These are phyloP conservation scores for Penicillium sp. DNA, from an alignment of 2,329 filamentous ascomycete genomes.

Conservation along the genomic window DNA sequence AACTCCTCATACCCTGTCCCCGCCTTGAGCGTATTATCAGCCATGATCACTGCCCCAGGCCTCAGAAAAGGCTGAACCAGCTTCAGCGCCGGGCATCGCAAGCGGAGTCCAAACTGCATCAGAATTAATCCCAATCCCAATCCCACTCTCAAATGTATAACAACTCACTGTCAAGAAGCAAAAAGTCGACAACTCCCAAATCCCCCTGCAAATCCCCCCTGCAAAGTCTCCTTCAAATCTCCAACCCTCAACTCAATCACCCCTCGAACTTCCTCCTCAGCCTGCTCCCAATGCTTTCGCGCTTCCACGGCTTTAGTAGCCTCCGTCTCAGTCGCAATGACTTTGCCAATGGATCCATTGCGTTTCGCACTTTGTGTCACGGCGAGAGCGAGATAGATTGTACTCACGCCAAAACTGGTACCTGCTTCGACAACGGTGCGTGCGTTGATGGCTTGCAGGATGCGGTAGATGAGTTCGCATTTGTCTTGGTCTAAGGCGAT, in stretches of 20 bases:
- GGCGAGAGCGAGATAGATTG: constrained; percentile 61
- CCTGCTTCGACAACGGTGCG: constrained; percentile 58
- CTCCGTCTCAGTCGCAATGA: constrained; percentile 63
- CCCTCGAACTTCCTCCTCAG: constrained; percentile 49
- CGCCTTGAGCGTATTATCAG: too few species aligned
- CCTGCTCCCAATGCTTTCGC: constrained; percentile 49
- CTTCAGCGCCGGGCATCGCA: too few species aligned
- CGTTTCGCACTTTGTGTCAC: constrained; percentile 48
- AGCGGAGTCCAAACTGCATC: too few species aligned
- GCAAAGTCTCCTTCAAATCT: constrained; percentile 57
- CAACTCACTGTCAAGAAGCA: constrained; percentile 61
- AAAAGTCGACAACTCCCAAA: constrained; percentile 53
- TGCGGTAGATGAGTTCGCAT: constrained; percentile 55
- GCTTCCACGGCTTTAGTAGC: constrained; percentile 48
- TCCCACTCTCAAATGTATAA: too few species aligned
- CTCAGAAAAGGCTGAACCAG: too few species aligned
- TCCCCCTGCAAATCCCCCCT: constrained; percentile 47
- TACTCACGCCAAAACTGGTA: constrained; percentile 61
- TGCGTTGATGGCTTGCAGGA: constrained; percentile 51
- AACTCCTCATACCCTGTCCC: too few species aligned
- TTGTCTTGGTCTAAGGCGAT: constrained; percentile 61
- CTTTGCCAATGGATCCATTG: constrained; percentile 37
- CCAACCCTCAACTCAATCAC: constrained; percentile 59
- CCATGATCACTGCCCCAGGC: too few species aligned
- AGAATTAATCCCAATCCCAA: too few species aligned